Evolutionary conservation across 176 grass and related monocot species (phyloP).

Genomic region (Zizania latifolia): DNA sequence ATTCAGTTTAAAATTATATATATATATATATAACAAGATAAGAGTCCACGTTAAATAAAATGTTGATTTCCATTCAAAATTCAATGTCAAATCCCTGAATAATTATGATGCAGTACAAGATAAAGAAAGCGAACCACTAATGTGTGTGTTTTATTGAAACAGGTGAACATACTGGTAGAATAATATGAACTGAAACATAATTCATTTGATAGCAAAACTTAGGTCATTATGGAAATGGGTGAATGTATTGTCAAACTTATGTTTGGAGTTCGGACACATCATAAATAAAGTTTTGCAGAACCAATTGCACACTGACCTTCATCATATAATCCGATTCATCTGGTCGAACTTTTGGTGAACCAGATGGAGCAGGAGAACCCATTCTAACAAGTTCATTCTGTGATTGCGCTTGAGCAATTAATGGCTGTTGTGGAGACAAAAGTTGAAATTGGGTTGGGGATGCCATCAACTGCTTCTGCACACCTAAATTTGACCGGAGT

Average conservation of each 20-base stretch:
- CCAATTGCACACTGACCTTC: slow-evolving; percentile 41
- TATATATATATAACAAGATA: not conserved
- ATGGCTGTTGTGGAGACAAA: slow-evolving; percentile 67
- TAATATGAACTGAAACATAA: not conserved
- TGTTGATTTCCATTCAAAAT: not conserved
- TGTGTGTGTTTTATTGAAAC: not conserved
- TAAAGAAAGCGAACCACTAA: not conserved
- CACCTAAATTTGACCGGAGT: slow-evolving; percentile 68
- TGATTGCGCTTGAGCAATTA: slow-evolving; percentile 73
- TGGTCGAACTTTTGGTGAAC: slow-evolving; percentile 64
- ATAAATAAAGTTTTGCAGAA: slow-evolving; percentile 7
- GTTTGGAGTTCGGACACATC: slow-evolving; percentile 2
- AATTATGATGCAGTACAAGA: not conserved
- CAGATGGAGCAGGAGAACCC: slow-evolving; percentile 72
- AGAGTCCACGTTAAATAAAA: not conserved
- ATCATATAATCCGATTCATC: slow-evolving; percentile 58
- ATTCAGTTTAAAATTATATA: not conserved
- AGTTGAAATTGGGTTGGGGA: slow-evolving; percentile 90
- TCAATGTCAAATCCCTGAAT: not conserved
- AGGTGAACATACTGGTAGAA: not conserved
- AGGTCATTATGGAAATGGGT: not conserved
- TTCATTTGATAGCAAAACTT: not conserved
- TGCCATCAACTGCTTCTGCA: slow-evolving; percentile 70
- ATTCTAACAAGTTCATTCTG: slow-evolving; percentile 71
- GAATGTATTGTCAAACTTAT: not conserved